Percentiles rank a stretch among this genome's conserved stretches.
Conservation (phyloP, 2,329 filamentous ascomycete genomes). For the Fusarium odoratissimum region DNA sequence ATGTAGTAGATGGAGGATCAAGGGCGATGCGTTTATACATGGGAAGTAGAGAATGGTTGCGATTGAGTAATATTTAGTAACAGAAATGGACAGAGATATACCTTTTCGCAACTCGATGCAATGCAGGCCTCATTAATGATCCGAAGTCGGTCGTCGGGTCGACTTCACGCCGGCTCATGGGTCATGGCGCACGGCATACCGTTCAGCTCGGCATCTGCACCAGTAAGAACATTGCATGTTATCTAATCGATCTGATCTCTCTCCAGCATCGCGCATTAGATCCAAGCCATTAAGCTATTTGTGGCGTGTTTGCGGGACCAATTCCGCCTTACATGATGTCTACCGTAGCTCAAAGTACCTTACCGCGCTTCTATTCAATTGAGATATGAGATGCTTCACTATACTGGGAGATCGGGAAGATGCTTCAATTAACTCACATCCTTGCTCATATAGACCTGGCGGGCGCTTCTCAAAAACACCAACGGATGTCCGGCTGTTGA, state of each 20-base stretch:
- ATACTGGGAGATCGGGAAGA: accelerated
- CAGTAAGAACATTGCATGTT: slow-evolving; percentile 7
- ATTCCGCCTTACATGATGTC: neutral
- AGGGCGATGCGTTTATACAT: neutral
- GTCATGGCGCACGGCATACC: neutral
- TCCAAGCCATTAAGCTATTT: neutral
- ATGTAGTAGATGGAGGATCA: accelerated
- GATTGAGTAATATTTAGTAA: neutral
- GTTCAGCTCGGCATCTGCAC: slow-evolving; percentile 18
- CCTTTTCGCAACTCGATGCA: neutral
- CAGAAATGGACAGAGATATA: neutral
- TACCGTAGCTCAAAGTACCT: neutral
- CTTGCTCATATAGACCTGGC: neutral
- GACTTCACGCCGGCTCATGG: neutral
- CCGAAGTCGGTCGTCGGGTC: slow-evolving; percentile 1
- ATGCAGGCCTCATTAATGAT: neutral
- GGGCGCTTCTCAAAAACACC: neutral
- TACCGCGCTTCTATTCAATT: neutral
- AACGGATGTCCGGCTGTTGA: neutral
- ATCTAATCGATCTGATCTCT: slow-evolving; percentile 42
- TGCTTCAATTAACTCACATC: neutral
- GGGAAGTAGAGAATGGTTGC: neutral
- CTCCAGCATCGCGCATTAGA: neutral
- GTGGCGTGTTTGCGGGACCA: neutral
- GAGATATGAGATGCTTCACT: no score